phyloP scores from a whole-genome alignment of 2,329 filamentous ascomycete species.

The Orbilia quercus region DNA sequence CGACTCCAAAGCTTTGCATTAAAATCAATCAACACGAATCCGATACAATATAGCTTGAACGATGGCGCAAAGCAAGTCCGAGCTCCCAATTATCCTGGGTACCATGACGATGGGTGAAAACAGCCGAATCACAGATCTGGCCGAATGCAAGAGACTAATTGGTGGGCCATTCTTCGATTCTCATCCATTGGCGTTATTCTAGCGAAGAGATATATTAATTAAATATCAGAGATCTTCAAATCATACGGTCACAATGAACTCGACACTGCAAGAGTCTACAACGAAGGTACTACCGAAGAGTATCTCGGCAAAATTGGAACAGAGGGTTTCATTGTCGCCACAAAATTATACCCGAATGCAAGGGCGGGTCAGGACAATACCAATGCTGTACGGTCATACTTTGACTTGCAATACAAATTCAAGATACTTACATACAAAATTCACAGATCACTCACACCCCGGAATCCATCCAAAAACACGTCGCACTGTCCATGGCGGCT shows the following conservation, averaged over 20 bases:
- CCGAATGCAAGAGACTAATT: constrained; percentile 38
- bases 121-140: constrained; percentile 37
- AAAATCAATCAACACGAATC: too few relatives aligned
- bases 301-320: constrained; percentile 54
- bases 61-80: constrained; percentile 47
- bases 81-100: constrained; percentile 47
- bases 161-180: constrained; percentile 9
- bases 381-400: constrained; percentile 18
- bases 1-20: too few relatives aligned
- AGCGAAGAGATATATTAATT: neutral
- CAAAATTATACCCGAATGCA: constrained; percentile 41
- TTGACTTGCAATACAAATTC: neutral
- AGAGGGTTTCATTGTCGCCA: constrained; percentile 31
- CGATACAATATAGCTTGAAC: neutral
- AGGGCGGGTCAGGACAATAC: constrained; percentile 26
- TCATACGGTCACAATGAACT: constrained; percentile 51
- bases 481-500: constrained; percentile 26
- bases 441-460: constrained; percentile 30
- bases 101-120: constrained; percentile 52
- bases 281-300: constrained; percentile 38
- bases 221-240: constrained; percentile 43
- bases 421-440: neutral
- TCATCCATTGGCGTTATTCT: neutral
- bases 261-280: constrained; percentile 54
- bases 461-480: constrained; percentile 34